Conservation (phyloP, 2,329 filamentous ascomycete species). For the Arthrobotrys musiformis region DNA sequence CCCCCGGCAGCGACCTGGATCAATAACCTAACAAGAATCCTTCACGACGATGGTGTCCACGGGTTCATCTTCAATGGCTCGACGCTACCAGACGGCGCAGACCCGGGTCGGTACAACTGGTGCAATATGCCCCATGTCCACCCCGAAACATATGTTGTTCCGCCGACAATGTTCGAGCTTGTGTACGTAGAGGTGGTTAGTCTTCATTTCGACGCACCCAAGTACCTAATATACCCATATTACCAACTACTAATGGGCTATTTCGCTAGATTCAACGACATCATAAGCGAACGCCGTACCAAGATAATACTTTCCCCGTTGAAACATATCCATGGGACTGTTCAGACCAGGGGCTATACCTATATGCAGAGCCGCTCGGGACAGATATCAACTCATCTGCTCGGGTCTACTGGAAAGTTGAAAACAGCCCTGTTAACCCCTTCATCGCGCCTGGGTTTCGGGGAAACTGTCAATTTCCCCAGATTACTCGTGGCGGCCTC, state of each 20-base stretch:
- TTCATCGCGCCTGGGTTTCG: slow-evolving; percentile 75
- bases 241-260: not conserved
- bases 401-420: slow-evolving; percentile 74
- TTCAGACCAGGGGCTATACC: slow-evolving; percentile 75
- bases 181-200: slow-evolving; percentile 75
- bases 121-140: slow-evolving; percentile 92
- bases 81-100: slow-evolving; percentile 66
- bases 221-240: not conserved
- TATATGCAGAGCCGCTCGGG: slow-evolving; percentile 71
- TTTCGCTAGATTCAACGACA: slow-evolving; percentile 76
- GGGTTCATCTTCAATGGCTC: slow-evolving; percentile 80
- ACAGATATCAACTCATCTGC: slow-evolving; percentile 65
- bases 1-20: slow-evolving; percentile 69
- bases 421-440: slow-evolving; percentile 73
- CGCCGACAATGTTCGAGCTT: slow-evolving; percentile 70
- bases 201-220: not conserved
- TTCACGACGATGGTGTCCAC: slow-evolving; percentile 73
- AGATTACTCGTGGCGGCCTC: slow-evolving; percentile 77
- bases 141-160: slow-evolving; percentile 71
- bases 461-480: slow-evolving; percentile 81
- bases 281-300: slow-evolving; percentile 85
- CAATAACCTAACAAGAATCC: slow-evolving; percentile 71
- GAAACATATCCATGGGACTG: slow-evolving; percentile 80
- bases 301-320: slow-evolving; percentile 78
- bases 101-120: slow-evolving; percentile 78